A percentile compares a stretch with the other conserved stretches of the same genome.
phyloP scores from a whole-genome alignment of 1,139 yeast species.

The Komagataea norvegica region DNA sequence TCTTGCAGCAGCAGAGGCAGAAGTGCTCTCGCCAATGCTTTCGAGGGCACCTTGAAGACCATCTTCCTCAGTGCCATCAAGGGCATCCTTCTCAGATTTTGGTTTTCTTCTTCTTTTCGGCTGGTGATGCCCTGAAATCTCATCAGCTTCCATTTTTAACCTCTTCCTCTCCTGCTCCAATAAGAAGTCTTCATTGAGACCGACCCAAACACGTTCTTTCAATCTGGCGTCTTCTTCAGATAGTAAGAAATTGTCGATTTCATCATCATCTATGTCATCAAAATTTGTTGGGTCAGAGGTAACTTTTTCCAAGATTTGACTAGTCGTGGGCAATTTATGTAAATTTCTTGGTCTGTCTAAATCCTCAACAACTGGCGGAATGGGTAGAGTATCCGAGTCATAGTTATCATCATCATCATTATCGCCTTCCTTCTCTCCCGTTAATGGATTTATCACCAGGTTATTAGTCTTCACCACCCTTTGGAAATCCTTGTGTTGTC shows the following conservation, averaged over 20 bases:
- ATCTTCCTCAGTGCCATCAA: slow-evolving; percentile 28
- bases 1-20: slow-evolving; percentile 72
- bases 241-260: slow-evolving; percentile 55
- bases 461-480: slow-evolving; percentile 31
- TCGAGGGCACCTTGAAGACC: slow-evolving; percentile 31
- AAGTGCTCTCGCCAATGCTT: slow-evolving; percentile 42
- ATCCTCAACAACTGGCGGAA: slow-evolving; percentile 25
- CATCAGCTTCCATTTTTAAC: slow-evolving; percentile 82
- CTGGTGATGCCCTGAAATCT: slow-evolving; percentile 65
- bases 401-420: slow-evolving; percentile 4
- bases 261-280: slow-evolving; percentile 81
- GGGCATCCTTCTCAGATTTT: slow-evolving; percentile 26
- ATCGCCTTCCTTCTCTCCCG: slow-evolving; percentile 10
- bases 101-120: slow-evolving; percentile 33
- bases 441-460: slow-evolving; percentile 18
- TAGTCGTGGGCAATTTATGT: slow-evolving; percentile 47
- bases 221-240: slow-evolving; percentile 60
- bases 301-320: slow-evolving; percentile 46
- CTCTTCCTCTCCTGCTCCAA: slow-evolving; percentile 82
- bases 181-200: slow-evolving; percentile 58
- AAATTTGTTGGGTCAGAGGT: slow-evolving; percentile 58
- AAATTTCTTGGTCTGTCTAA: slow-evolving; percentile 21
- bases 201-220: slow-evolving; percentile 79
- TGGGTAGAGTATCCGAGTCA: slow-evolving; percentile 13
- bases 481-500: slow-evolving; percentile 34